Percentiles rank a stretch among this genome's conserved stretches.
Evolutionary conservation across 495 filamentous ascomycete species (phyloP).

Genomic region (Geopyxis carbonaria): DNA sequence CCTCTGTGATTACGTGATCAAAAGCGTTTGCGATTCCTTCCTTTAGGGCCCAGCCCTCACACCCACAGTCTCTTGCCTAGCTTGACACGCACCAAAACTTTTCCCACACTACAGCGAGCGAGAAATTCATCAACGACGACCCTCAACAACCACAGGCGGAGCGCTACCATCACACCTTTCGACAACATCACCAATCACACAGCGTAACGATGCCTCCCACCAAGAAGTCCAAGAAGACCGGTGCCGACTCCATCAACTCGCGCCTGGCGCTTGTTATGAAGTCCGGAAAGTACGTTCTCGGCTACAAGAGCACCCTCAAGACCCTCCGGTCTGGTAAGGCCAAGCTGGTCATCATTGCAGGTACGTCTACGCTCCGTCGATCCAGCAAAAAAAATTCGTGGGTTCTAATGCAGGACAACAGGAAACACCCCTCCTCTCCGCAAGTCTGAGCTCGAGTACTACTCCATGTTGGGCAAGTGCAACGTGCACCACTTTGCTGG

Average conservation of each 20-base stretch:
- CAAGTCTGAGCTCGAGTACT: conserved; percentile 88
- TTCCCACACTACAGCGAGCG: too few relatives aligned
- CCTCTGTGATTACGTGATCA: too few relatives aligned
- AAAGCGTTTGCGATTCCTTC: too few relatives aligned
- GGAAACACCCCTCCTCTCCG: conserved; percentile 82
- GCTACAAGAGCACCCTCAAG: conserved; percentile 95
- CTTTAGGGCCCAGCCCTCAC: too few relatives aligned
- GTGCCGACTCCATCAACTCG: conserved; percentile 72
- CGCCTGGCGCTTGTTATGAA: conserved; percentile 75
- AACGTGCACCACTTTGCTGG: conserved; percentile 91
- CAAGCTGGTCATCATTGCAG: conserved; percentile 65
- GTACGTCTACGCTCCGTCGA: conserved; percentile 22
- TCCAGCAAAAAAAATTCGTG: neutral
- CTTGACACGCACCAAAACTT: too few relatives aligned
- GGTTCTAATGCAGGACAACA: neutral
- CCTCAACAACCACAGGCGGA: too few relatives aligned
- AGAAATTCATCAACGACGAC: too few relatives aligned
- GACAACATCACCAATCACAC: too few relatives aligned
- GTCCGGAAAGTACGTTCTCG: conserved; percentile 59
- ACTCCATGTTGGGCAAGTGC: conserved; percentile 85
- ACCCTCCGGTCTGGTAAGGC: conserved; percentile 72
- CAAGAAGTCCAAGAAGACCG: conserved; percentile 82
- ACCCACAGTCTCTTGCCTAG: too few relatives aligned
- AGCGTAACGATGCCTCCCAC: too few relatives aligned
- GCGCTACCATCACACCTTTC: too few relatives aligned